Conservation (phyloP, 2,329 filamentous ascomycete genomes). For the Apiospora pterosperma region DNA sequence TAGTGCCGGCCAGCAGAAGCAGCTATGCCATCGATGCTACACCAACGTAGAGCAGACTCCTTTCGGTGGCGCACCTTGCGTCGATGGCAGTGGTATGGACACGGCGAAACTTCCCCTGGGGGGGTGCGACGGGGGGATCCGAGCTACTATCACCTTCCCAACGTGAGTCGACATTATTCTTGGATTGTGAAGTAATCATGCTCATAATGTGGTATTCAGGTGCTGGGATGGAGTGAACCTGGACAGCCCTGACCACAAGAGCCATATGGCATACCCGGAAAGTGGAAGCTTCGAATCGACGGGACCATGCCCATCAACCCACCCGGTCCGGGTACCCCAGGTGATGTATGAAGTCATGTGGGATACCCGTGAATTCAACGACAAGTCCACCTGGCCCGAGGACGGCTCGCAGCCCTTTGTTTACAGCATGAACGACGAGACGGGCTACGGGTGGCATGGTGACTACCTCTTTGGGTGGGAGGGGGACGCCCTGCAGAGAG, state of each 20-base stretch:
- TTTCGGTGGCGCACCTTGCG: constrained; percentile 24
- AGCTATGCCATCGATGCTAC: constrained; percentile 27
- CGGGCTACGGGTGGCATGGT: constrained; percentile 12
- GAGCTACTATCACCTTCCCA: not conserved
- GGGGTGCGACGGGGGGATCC: not conserved
- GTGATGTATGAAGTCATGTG: constrained; percentile 41
- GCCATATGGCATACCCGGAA: constrained; percentile 39
- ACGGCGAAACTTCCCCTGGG: constrained; percentile 23
- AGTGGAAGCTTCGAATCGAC: constrained; percentile 23
- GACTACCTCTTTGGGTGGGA: constrained; percentile 12
- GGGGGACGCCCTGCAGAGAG: constrained; percentile 7
- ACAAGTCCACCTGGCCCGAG: constrained; percentile 29
- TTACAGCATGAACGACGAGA: constrained; percentile 32
- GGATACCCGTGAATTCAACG: constrained; percentile 31
- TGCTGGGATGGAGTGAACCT: constrained; percentile 17
- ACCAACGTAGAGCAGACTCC: constrained; percentile 26
- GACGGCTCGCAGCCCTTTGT: constrained; percentile 29
- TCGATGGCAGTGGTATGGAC: constrained; percentile 23
- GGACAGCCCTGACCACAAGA: constrained; percentile 15
- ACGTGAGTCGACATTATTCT: not conserved
- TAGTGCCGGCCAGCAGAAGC: constrained; percentile 21
- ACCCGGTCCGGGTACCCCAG: constrained; percentile 32
- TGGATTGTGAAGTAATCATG: not conserved
- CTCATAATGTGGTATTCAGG: constrained; percentile 13
- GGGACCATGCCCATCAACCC: constrained; percentile 48